Percentiles rank a stretch among this genome's conserved stretches.
phyloP scores from a whole-genome alignment of 2,329 filamentous ascomycete genomes.

The Madurella fahalii region DNA sequence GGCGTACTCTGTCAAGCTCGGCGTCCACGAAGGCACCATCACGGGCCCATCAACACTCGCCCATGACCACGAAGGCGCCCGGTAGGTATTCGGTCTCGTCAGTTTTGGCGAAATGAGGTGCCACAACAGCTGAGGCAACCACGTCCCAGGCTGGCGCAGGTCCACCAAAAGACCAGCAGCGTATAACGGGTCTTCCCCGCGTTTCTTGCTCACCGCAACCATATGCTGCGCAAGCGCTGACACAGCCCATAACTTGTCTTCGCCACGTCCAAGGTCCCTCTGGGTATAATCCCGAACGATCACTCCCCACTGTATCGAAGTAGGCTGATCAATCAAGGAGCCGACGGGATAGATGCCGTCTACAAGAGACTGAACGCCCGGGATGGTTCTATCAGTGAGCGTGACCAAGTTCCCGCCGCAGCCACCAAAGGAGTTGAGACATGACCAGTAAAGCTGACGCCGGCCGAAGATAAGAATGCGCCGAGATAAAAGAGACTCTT shows the following conservation, averaged over 20 bases:
- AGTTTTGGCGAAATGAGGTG: neutral
- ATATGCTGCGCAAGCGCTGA: conserved; percentile 10
- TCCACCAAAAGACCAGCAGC: conserved; percentile 3
- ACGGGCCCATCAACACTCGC: conserved; percentile 7
- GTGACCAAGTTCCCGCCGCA: neutral
- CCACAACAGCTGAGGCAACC: conserved; percentile 9
- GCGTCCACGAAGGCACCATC: neutral
- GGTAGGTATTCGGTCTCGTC: neutral
- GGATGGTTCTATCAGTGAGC: conserved; percentile 1
- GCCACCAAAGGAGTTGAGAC: conserved; percentile 8
- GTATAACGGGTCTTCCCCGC: conserved; percentile 1
- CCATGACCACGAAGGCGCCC: conserved; percentile 14
- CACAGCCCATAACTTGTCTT: conserved; percentile 7
- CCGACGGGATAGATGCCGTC: conserved; percentile 5
- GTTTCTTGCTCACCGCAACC: neutral
- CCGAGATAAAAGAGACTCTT: conserved; percentile 7
- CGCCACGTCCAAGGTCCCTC: neutral
- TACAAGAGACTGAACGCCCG: conserved; percentile 1
- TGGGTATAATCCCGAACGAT: conserved; percentile 4
- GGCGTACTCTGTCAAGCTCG: neutral
- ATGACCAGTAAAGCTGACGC: conserved; percentile 9
- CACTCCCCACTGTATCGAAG: neutral
- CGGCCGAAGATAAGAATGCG: conserved; percentile 8
- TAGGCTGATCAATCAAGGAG: conserved; percentile 2
- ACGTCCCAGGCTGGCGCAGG: neutral